Evolutionary conservation across 2,329 filamentous ascomycete species (phyloP), one percentile per base, ranked within the genome.

Genomic region (Calonectria pseudoturangicola): DNA sequence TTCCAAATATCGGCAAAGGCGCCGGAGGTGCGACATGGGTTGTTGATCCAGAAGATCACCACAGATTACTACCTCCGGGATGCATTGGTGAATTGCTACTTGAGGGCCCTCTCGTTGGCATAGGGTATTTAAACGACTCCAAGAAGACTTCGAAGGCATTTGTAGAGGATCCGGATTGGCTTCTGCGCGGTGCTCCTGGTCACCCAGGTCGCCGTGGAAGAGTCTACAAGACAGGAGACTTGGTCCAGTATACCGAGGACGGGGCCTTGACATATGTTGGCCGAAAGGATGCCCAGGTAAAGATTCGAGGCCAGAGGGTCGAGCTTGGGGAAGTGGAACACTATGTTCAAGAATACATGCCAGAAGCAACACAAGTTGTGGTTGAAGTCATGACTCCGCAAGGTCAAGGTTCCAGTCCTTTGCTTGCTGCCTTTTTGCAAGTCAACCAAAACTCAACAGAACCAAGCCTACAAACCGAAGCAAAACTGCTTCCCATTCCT

Each of bases 171-270:
- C 86, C 85, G 0, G 62, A 68, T 0, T 89, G 86, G 87, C 21
- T 75, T 1, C 25, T 66, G 2, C 48, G 50, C 13, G 68, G 71
- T 13, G 28, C 36, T 5, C 10, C 51, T 8, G 60, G 50, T 6
- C 21, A 39, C 3, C n/a, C 47, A 15, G 73, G 76, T 1, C 72
- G 74, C 6, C 56, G 30, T 7, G 71, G 69, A 18, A 51, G 80
- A 6, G 68, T 86, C 4, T 89, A 88, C 74, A 85, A 85, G 71
- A 88, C 87, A 1, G 88, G 88, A 3, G 88, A 89, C 73, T 79
- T 89, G 10, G 87, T 81, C 1, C 80, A 79, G 30, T 87, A 87
- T 43, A 80, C 84, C 30, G 76, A 80, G 0, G 83, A 87, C 62
- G 85, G 86, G 3, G 78, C 79, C 16, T 77, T 89, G 8, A 74